A percentile compares a stretch with the other conserved stretches of the same genome.
Evolutionary conservation across 1,284 basidiomycete species (phyloP).

Genomic region (Ganoderma resinaceum): DNA sequence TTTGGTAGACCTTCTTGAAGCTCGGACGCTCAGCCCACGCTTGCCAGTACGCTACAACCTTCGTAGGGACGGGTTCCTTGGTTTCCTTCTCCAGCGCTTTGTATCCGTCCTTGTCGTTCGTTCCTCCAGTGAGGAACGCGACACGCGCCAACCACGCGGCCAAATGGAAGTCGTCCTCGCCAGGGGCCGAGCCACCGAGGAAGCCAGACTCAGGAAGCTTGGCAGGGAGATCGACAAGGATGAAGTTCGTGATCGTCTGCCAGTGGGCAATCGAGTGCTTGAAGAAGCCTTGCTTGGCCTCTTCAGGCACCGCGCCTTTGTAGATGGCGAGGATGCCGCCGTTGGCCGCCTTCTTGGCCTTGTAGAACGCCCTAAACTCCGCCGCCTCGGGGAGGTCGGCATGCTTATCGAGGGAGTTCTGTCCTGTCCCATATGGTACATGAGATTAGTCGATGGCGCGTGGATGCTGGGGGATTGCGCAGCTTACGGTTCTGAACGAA

Average conservation of each 20-base stretch:
- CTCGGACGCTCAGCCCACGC: slow-evolving; percentile 62
- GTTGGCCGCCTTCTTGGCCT: slow-evolving; percentile 56
- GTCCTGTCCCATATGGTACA: slow-evolving; percentile 37
- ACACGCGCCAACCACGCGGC: slow-evolving; percentile 60
- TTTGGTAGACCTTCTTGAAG: slow-evolving; percentile 62
- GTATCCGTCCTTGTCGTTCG: slow-evolving; percentile 44
- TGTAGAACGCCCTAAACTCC: slow-evolving; percentile 59
- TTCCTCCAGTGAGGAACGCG: slow-evolving; percentile 44
- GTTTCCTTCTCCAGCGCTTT: slow-evolving; percentile 50
- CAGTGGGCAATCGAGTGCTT: slow-evolving; percentile 48
- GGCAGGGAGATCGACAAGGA: slow-evolving; percentile 49
- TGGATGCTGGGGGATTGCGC: background rate
- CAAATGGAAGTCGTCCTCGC: slow-evolving; percentile 63
- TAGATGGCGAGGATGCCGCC: slow-evolving; percentile 54
- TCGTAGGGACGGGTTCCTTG: slow-evolving; percentile 46
- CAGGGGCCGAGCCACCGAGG: slow-evolving; percentile 53
- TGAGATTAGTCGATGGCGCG: background rate
- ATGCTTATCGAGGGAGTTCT: slow-evolving; percentile 51
- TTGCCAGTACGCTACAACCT: slow-evolving; percentile 52
- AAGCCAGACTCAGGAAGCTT: slow-evolving; percentile 53
- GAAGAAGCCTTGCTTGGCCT: slow-evolving; percentile 50
- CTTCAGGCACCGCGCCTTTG: slow-evolving; percentile 45
- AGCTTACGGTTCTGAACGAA: slow-evolving; percentile 57
- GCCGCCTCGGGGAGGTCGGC: slow-evolving; percentile 50
- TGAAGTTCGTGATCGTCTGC: slow-evolving; percentile 46